Conservation (phyloP, 1,139 yeast species). For the Blastobotrys proliferans region DNA sequence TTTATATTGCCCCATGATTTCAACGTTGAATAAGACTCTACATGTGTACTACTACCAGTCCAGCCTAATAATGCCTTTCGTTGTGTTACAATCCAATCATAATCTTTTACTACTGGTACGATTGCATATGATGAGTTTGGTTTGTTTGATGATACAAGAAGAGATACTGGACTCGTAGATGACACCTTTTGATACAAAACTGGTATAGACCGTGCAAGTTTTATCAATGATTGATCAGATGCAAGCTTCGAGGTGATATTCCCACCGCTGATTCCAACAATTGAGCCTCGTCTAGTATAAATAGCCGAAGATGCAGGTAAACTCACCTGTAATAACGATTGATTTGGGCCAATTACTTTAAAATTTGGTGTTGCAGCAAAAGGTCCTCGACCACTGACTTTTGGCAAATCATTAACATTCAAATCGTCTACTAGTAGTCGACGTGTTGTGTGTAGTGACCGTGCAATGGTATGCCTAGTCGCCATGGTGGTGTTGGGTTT, state of each 20-base stretch:
- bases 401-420: slow-evolving; percentile 2
- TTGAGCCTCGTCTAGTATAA: slow-evolving; percentile 42
- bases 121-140: slow-evolving; percentile 13
- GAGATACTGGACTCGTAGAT: slow-evolving; percentile 25
- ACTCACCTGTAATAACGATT: slow-evolving; percentile 43
- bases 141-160: slow-evolving; percentile 18
- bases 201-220: slow-evolving; percentile 23
- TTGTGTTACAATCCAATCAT: slow-evolving; percentile 32
- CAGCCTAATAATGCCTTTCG: slow-evolving; percentile 35
- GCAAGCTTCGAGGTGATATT: slow-evolving; percentile 21
- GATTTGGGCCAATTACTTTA: slow-evolving; percentile 43
- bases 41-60: slow-evolving; percentile 29
- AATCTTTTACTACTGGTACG: slow-evolving; percentile 14
- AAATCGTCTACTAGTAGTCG: slow-evolving; percentile 1
- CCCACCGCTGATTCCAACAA: slow-evolving; percentile 46
- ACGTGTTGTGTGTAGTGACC: slow-evolving; percentile 1
- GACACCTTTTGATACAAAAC: slow-evolving; percentile 27
- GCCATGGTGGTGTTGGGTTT: too few species aligned
- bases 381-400: slow-evolving; percentile 10
- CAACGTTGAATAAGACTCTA: slow-evolving; percentile 16
- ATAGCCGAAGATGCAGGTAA: slow-evolving; percentile 48
- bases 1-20: slow-evolving; percentile 30
- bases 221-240: slow-evolving; percentile 19
- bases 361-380: slow-evolving; percentile 32
- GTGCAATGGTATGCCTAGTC: neutral